Conservation (phyloP, 805 yeast species). For the Peterozyma toletana region DNA sequence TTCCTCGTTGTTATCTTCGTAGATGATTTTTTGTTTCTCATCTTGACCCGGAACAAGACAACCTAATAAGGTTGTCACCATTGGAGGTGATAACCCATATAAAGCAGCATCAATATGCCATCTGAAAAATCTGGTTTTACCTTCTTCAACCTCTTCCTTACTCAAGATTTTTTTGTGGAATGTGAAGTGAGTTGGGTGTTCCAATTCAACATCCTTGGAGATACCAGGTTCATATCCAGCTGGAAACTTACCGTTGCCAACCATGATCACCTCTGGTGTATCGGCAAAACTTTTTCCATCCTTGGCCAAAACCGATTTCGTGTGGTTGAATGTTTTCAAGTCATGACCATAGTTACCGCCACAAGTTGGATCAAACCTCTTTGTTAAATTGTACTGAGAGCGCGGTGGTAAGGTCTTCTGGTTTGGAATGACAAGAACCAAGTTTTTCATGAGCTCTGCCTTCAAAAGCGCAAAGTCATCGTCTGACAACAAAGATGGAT, state of each 20-base stretch:
- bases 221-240: constrained; percentile 39
- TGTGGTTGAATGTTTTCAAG: constrained; percentile 57
- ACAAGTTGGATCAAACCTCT: constrained; percentile 70
- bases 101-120: constrained; percentile 94
- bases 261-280: constrained; percentile 86
- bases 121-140: constrained; percentile 77
- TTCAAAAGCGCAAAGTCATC: constrained; percentile 56
- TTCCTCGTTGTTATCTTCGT: constrained; percentile 58
- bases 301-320: constrained; percentile 61
- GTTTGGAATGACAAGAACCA: constrained; percentile 69
- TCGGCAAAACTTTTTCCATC: constrained; percentile 76
- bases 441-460: constrained; percentile 58
- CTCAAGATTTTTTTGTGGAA: constrained; percentile 68
- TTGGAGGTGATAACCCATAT: constrained; percentile 80
- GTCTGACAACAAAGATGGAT: constrained; percentile 62
- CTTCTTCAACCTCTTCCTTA: constrained; percentile 52
- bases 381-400: constrained; percentile 70
- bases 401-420: constrained; percentile 64
- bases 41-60: constrained; percentile 67
- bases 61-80: constrained; percentile 78
- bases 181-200: constrained; percentile 78
- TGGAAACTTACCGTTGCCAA: constrained; percentile 73
- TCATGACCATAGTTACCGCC: constrained; percentile 78
- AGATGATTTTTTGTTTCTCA: constrained; percentile 57
- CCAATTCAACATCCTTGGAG: constrained; percentile 44